A percentile compares a stretch with the other conserved stretches of the same genome.
phyloP scores from a whole-genome alignment of 225 moss, liverwort and hornwort species.

The Thuidium tamariscinum region DNA sequence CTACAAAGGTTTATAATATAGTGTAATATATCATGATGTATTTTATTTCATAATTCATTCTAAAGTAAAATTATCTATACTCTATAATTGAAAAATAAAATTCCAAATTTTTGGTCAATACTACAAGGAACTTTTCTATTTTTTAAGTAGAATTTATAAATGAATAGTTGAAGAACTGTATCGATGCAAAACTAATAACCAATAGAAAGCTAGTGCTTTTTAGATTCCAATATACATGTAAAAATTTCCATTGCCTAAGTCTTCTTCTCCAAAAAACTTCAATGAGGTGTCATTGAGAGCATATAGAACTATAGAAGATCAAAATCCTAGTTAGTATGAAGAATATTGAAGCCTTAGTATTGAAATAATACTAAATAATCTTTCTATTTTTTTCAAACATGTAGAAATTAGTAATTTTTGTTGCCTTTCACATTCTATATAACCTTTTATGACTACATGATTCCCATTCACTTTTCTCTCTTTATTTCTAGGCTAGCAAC shows the following conservation, averaged over 20 bases:
- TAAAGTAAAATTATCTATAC: not conserved
- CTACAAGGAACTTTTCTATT: accelerated
- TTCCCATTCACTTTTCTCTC: accelerated
- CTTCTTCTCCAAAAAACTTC: accelerated
- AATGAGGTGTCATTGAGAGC: accelerated
- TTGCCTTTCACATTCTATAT: not conserved
- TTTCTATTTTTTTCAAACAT: not conserved
- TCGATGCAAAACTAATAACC: not conserved
- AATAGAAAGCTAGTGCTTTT: not conserved
- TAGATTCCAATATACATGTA: accelerated
- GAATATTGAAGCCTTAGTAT: not conserved
- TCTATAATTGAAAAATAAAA: no score
- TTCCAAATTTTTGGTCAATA: not conserved
- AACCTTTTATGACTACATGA: not conserved
- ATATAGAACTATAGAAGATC: accelerated
- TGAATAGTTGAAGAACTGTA: not conserved
- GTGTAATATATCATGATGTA: not conserved
- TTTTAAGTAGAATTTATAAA: not conserved
- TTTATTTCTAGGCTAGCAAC: not conserved
- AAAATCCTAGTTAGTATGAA: not conserved
- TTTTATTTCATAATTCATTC: not conserved
- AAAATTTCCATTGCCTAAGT: not conserved
- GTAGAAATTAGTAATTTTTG: not conserved
- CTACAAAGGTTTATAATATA: not conserved
- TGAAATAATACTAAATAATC: not conserved